Conservation (phyloP, 257 asterid genomes). For the Dorcoceras hygrometricum region DNA sequence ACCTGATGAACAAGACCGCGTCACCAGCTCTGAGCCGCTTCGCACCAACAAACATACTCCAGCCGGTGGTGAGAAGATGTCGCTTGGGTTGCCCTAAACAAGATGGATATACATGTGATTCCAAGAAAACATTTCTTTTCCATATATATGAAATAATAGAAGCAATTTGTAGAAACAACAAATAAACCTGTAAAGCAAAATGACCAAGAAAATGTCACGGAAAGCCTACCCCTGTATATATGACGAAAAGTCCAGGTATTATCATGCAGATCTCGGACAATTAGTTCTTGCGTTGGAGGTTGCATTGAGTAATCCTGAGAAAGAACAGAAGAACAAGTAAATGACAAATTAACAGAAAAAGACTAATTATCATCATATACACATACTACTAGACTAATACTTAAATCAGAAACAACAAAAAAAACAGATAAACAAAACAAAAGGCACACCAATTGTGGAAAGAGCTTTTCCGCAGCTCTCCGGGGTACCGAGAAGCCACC, state of each 20-base stretch:
- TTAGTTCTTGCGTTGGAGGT: conserved; percentile 96
- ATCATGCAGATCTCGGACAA: conserved; percentile 84
- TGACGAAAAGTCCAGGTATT: conserved; percentile 96
- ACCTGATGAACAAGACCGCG: conserved; percentile 89
- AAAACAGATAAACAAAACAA: not conserved
- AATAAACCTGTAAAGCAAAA: not conserved
- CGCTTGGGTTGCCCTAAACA: conserved; percentile 89
- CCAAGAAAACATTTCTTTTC: not conserved
- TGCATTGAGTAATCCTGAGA: conserved; percentile 86
- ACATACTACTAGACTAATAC: not conserved
- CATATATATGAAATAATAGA: too few relatives aligned
- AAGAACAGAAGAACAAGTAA: not conserved
- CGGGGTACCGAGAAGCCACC: conserved; percentile 98
- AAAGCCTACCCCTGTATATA: conserved; percentile 72
- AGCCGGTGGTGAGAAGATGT: conserved; percentile 95
- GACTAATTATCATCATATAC: too few relatives aligned
- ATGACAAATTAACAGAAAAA: too few relatives aligned
- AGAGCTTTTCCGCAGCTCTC: conserved; percentile 93
- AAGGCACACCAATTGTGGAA: conserved; percentile 68
- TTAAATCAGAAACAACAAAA: not conserved
- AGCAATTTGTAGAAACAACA: not conserved
- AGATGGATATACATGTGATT: conserved; percentile 19
- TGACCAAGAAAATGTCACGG: not conserved
- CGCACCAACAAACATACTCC: conserved; percentile 98
- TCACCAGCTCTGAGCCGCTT: conserved; percentile 95